Evolutionary conservation across 2,329 filamentous ascomycete species (phyloP), one percentile per base, ranked within the genome.

Genomic region (Talaromyces sp.): DNA sequence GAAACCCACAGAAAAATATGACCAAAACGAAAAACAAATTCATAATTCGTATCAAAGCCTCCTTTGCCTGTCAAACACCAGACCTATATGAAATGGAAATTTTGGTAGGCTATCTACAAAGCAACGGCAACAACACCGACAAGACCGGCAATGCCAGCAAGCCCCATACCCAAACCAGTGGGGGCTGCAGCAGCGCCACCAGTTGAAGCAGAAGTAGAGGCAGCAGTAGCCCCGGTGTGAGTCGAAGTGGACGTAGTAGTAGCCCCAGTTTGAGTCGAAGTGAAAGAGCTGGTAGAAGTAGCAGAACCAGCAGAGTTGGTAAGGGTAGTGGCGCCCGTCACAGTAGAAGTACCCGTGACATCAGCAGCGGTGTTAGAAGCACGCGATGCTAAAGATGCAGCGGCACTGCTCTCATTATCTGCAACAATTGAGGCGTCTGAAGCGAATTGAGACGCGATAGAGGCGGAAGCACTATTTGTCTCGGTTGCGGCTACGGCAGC

Each of bases 71-170:
- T n/a, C n/a, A n/a, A n/a, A n/a, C n/a, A n/a, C n/a, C n/a, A n/a
- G n/a, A n/a, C n/a, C n/a, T n/a, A n/a, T n/a, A n/a, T n/a, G n/a
- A n/a, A n/a, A n/a, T n/a, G n/a, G n/a, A n/a, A n/a, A n/a, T n/a
- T n/a, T n/a, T n/a, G n/a, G n/a, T n/a, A n/a, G n/a, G n/a, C n/a
- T n/a, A n/a, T n/a, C n/a, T n/a, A n/a, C 50, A 66, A 50, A 47
- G 65, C 65, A 39, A 66, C 61, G 47, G 65, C 65, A 35, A 63
- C 56, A n/a, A 43, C 61, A 49, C 65, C 65, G 25, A 64, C 27
- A 9, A 66, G 56, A 61, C 65, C 65, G 10, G 61, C 65, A 17
- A 66, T 33, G 17, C 61, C 65, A 49, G 65, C 65, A 27, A 66
- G 61, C 17, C 61, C 64, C 37, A 63, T 61, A 50, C 64, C 61